A percentile compares a stretch with the other conserved stretches of the same genome.
Evolutionary conservation across 2,329 filamentous ascomycete genomes (phyloP).

Genomic region (Colletotrichum euphorbiae): DNA sequence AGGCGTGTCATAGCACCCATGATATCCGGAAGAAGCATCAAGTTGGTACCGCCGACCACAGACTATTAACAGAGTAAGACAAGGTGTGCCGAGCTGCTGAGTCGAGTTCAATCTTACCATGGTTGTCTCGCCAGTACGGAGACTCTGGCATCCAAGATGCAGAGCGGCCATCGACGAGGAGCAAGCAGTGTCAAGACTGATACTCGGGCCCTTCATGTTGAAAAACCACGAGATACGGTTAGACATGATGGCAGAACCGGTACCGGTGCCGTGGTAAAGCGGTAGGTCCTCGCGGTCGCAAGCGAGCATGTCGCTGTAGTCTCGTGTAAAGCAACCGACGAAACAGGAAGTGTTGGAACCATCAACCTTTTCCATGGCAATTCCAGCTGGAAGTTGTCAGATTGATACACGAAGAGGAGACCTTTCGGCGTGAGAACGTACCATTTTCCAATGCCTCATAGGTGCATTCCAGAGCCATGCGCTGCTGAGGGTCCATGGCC

Average conservation of each 20-base stretch:
- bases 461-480: constrained; percentile 47
- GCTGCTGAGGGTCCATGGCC: constrained; percentile 50
- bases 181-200: background rate
- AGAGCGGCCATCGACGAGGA: background rate
- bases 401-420: background rate
- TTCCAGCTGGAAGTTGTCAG: constrained; percentile 43
- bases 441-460: constrained; percentile 50
- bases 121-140: background rate
- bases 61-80: too few relatives aligned
- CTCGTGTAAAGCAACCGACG: constrained; percentile 47
- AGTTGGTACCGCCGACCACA: background rate
- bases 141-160: background rate
- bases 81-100: too few relatives aligned
- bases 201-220: background rate
- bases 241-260: constrained; percentile 25
- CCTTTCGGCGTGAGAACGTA: background rate
- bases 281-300: constrained; percentile 43
- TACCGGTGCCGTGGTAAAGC: constrained; percentile 47
- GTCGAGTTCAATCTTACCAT: too few relatives aligned
- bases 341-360: constrained; percentile 49
- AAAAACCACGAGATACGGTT: background rate
- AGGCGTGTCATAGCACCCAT: background rate
- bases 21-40: background rate
- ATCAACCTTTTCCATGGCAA: constrained; percentile 42
- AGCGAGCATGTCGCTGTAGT: constrained; percentile 43